Evolutionary conservation across 2,329 filamentous ascomycete species (phyloP).

Genomic region (Aspergillus terreus): DNA sequence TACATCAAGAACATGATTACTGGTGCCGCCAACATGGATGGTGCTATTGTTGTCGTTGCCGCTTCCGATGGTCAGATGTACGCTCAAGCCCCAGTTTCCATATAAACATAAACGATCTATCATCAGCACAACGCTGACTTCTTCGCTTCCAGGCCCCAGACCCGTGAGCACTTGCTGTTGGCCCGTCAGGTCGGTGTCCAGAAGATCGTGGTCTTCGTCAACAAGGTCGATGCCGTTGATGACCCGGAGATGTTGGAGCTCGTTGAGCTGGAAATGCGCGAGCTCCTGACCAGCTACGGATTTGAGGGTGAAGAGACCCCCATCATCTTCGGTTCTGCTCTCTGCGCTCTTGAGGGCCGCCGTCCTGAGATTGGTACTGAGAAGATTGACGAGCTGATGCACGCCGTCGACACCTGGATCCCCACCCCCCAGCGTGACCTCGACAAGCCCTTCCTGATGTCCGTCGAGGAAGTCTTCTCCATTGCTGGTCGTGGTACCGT

Average conservation of each 20-base stretch:
- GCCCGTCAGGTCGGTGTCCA: slow-evolving; percentile 98
- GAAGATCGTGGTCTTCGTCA: slow-evolving; percentile 98
- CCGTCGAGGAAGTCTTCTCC: slow-evolving; percentile 88
- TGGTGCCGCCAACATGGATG: slow-evolving; percentile 98
- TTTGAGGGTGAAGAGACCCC: slow-evolving; percentile 98
- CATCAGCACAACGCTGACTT: slow-evolving; percentile 17
- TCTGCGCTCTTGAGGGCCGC: slow-evolving; percentile 87
- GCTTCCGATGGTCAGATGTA: slow-evolving; percentile 97
- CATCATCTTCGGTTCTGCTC: slow-evolving; percentile 93
- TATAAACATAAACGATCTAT: not conserved
- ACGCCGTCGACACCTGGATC: slow-evolving; percentile 92
- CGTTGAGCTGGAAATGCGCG: slow-evolving; percentile 99
- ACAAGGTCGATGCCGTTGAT: slow-evolving; percentile 97
- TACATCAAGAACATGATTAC: slow-evolving; percentile 99
- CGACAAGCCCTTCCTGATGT: slow-evolving; percentile 99
- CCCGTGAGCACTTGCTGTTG: slow-evolving; percentile 93
- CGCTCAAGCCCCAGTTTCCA: slow-evolving; percentile 14
- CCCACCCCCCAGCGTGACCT: slow-evolving; percentile 89
- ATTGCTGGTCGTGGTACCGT: slow-evolving; percentile 94
- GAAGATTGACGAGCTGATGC: slow-evolving; percentile 89
- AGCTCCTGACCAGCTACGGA: slow-evolving; percentile 85
- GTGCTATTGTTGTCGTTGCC: slow-evolving; percentile 96
- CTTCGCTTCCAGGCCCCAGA: slow-evolving; percentile 68
- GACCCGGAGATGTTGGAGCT: slow-evolving; percentile 99
- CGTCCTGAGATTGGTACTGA: slow-evolving; percentile 78